Evolutionary conservation across 495 filamentous ascomycete species (phyloP).

Genomic region (Podospora tetraspora): DNA sequence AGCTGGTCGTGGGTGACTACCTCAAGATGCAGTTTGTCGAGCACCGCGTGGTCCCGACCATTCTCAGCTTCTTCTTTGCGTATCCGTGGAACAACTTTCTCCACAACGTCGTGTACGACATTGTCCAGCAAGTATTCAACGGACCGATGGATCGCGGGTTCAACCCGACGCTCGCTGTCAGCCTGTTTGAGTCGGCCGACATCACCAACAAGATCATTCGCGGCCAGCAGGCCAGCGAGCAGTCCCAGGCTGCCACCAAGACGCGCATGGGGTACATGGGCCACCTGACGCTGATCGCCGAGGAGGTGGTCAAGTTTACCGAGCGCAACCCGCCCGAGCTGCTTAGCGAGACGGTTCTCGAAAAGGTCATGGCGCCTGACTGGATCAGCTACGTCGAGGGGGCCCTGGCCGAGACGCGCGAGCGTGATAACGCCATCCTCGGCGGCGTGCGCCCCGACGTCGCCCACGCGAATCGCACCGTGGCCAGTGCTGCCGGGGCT

Average conservation of each 20-base stretch:
- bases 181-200: constrained; percentile 82
- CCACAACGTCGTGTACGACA: constrained; percentile 98
- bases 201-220: constrained; percentile 89
- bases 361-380: constrained; percentile 76
- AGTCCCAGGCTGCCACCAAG: constrained; percentile 69
- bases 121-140: constrained; percentile 99
- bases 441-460: constrained; percentile 91
- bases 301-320: constrained; percentile 98
- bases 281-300: constrained; percentile 92
- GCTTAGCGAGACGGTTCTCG: constrained; percentile 75
- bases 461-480: constrained; percentile 49
- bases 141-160: constrained; percentile 94
- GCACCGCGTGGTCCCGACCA: constrained; percentile 89
- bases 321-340: constrained; percentile 88
- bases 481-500: constrained; percentile 31
- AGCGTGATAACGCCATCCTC: constrained; percentile 97
- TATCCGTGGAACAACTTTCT: constrained; percentile 99
- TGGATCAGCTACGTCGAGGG: constrained; percentile 97
- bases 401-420: constrained; percentile 85
- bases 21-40: constrained; percentile 97
- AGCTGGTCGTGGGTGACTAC: constrained; percentile 94
- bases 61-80: constrained; percentile 95
- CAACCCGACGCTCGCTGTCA: constrained; percentile 87
- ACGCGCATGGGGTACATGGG: constrained; percentile 98
- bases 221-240: constrained; percentile 81